Conservation (phyloP, 83 land plant species). For the Picea abies region DNA sequence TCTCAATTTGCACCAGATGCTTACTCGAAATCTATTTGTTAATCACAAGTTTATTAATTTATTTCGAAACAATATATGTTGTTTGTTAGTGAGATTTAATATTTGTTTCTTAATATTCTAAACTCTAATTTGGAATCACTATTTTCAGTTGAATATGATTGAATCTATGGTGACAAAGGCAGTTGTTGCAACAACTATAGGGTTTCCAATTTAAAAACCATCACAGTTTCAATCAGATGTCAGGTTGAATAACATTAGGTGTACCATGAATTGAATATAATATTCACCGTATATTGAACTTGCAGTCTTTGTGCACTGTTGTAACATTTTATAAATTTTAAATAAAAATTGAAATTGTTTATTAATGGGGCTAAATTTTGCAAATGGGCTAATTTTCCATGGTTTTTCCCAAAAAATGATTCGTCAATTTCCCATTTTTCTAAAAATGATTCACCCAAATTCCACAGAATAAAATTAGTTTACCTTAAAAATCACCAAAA, state of each 20-base stretch:
- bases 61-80: neutral
- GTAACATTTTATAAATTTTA: too few species aligned
- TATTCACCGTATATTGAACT: too few species aligned
- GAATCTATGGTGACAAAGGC: slow-evolving; percentile 71
- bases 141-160: slow-evolving; percentile 81
- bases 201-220: neutral
- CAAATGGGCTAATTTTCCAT: too few species aligned
- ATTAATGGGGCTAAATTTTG: too few species aligned
- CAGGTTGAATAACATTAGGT: neutral
- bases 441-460: too few species aligned
- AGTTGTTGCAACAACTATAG: slow-evolving; percentile 25
- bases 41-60: neutral
- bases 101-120: neutral
- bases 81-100: neutral
- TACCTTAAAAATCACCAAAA: too few species aligned
- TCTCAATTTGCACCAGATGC: neutral
- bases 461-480: too few species aligned
- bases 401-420: too few species aligned
- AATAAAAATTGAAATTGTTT: too few species aligned
- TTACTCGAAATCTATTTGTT: neutral
- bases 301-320: too few species aligned
- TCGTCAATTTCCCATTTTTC: too few species aligned
- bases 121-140: neutral
- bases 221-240: slow-evolving; percentile 15
- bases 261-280: too few species aligned